Percentiles rank a stretch among this genome's conserved stretches.
phyloP scores from a whole-genome alignment of 495 filamentous ascomycete species.

The Ascodesmis nigricans region DNA sequence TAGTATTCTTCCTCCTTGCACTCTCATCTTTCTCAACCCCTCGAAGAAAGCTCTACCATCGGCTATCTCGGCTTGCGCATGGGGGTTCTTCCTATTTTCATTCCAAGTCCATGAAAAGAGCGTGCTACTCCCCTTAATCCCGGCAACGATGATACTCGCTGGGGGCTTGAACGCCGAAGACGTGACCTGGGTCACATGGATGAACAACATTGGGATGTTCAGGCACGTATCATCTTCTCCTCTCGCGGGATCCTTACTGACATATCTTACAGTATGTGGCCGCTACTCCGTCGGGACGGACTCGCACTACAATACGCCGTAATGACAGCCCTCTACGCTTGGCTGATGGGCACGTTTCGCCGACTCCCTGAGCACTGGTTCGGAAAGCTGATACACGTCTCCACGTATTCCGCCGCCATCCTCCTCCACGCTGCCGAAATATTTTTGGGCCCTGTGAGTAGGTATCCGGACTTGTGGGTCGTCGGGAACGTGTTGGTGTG shows the following conservation, averaged over 20 bases:
- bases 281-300: constrained; percentile 64
- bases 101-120: constrained; percentile 98
- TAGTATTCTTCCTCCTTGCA: constrained; percentile 55
- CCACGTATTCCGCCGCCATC: constrained; percentile 54
- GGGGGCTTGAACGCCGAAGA: constrained; percentile 51
- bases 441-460: constrained; percentile 38
- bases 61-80: constrained; percentile 58
- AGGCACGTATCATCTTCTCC: background rate
- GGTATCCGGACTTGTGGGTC: constrained; percentile 82
- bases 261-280: constrained; percentile 47
- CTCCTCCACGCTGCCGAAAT: constrained; percentile 59
- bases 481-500: constrained; percentile 75
- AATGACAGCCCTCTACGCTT: constrained; percentile 69
- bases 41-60: constrained; percentile 53
- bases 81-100: constrained; percentile 92
- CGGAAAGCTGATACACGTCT: constrained; percentile 43
- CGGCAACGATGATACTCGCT: constrained; percentile 70
- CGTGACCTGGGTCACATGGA: constrained; percentile 79
- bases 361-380: constrained; percentile 49
- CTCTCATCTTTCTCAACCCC: constrained; percentile 58
- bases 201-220: constrained; percentile 78
- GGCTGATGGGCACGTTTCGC: constrained; percentile 41
- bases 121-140: constrained; percentile 70
- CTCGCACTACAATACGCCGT: constrained; percentile 67
- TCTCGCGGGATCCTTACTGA: background rate